Evolutionary conservation across 768 basidiomycete species (phyloP).

Genomic region (Tulasnella calospora): DNA sequence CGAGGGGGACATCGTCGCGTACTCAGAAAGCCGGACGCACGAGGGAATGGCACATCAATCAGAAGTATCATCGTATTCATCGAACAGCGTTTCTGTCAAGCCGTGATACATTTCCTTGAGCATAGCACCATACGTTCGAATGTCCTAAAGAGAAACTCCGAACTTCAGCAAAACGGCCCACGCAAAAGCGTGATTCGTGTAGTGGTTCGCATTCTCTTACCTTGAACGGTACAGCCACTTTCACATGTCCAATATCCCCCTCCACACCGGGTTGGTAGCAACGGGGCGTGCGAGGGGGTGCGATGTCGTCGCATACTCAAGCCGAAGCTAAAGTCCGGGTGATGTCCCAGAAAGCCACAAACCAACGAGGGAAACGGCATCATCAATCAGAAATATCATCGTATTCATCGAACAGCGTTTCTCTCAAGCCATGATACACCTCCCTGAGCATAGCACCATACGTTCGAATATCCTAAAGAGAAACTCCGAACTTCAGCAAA

Average conservation of each 20-base stretch:
- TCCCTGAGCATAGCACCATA: constrained; percentile 54
- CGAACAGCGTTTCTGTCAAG: constrained; percentile 45
- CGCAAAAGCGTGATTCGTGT: too few relatives aligned
- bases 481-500: constrained; percentile 1
- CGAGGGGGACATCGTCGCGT: too few relatives aligned
- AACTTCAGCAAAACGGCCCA: background rate
- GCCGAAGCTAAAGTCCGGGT: background rate
- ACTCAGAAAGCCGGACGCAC: background rate
- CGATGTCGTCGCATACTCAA: background rate
- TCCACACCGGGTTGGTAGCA: constrained; percentile 35
- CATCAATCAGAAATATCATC: background rate
- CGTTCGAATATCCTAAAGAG: constrained; percentile 56
- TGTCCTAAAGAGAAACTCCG: constrained; percentile 43
- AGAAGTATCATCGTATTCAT: background rate
- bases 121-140: constrained; percentile 58
- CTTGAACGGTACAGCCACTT: constrained; percentile 55
- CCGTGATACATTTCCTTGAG: constrained; percentile 56
- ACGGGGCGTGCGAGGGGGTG: too few relatives aligned
- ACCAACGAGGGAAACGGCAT: background rate
- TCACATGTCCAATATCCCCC: constrained; percentile 29
- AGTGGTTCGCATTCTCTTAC: too few relatives aligned
- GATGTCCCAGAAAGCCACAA: background rate
- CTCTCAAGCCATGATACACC: constrained; percentile 59
- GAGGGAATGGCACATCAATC: background rate
- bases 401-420: constrained; percentile 30